Evolutionary conservation across 2,329 filamentous ascomycete species (phyloP), one percentile per base, ranked within the genome.

Genomic region (Calycina herbarum): DNA sequence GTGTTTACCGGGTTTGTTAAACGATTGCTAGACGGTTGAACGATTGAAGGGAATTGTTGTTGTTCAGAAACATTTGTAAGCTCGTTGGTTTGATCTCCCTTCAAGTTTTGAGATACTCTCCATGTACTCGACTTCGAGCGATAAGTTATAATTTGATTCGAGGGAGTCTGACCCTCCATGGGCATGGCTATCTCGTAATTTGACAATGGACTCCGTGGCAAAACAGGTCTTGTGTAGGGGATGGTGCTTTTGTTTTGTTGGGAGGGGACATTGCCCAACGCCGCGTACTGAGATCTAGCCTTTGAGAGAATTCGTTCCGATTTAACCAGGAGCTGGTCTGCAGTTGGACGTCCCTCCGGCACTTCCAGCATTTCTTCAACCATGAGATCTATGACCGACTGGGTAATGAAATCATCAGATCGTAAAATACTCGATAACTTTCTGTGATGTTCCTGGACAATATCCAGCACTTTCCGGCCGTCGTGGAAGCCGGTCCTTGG

Each of bases 401-500:
- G n/a, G 11, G 68, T 70, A 35, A 70, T 64, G 13, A 59, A 62
- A 63, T 70, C 69, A 45, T 63, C 38, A 10, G 0, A 56, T 2
- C 67, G 66, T 24, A 70, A 38, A 13, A 63, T 61, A 8, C 42
- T 38, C 3, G 42, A 27, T 6, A 69, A 62, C 2, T 64, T 56
- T 17, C 64, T 51, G 60, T 77, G 73, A 38, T 59, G 64, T 40
- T 66, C 29, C 6, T 62, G 56, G 13, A 78, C 74, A 13, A 63
- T 61, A 20, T 69, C 45, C 10, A 77, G 70, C 2, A 73, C 63
- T 29, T 65, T 68, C 33, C 69, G 59, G 11, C 72, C 73, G 64
- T 77, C 69, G 66, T 78, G 76, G 63, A 78, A 78, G 59, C 71
- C 73, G 31, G 73, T 70, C 13, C 67, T 67, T 61, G 57, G 61